Evolutionary conservation across 306 rosid species (phyloP).

Genomic region (Glycine soja): DNA sequence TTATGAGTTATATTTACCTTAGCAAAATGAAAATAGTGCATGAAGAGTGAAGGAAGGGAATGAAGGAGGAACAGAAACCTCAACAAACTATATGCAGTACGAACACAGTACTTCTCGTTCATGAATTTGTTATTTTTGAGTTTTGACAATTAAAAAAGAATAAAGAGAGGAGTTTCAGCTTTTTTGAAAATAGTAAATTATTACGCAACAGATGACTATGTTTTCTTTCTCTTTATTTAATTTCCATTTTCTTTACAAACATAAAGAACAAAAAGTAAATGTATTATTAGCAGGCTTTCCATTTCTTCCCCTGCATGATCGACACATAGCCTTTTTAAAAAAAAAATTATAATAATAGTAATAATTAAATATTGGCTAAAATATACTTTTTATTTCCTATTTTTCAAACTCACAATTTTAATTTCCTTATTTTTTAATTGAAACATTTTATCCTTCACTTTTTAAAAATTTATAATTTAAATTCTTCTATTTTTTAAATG

Average conservation of each 20-base stretch:
- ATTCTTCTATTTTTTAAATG: no score
- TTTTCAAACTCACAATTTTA: no score
- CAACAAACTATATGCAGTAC: slow-evolving; percentile 37
- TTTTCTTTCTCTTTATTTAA: background rate
- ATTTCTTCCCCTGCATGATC: slow-evolving; percentile 22
- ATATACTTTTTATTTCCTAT: no score
- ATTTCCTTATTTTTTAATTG: no score
- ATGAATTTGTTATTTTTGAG: slow-evolving; percentile 8
- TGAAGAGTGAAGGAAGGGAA: slow-evolving; percentile 38
- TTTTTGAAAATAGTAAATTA: slow-evolving; percentile 28
- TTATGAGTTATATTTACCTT: slow-evolving; percentile 54
- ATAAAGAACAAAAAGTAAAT: slow-evolving; percentile 9
- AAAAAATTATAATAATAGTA: no score
- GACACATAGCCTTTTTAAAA: slow-evolving; percentile 30
- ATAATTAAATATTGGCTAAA: no score
- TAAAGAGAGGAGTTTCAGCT: slow-evolving; percentile 29
- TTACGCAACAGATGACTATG: slow-evolving; percentile 22
- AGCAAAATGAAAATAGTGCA: background rate
- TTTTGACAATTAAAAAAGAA: background rate
- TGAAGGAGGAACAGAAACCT: slow-evolving; percentile 52
- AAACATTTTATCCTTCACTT: no score
- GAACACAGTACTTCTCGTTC: background rate
- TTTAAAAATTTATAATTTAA: no score
- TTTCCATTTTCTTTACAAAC: background rate
- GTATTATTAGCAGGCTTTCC: slow-evolving; percentile 16